phyloP scores from a whole-genome alignment of 306 rosid species.

The barrel medic (Medicago truncatula) region MtrunA17r5.0-ANR NC_053047.1:20762501-20763000 shows the following conservation, averaged over 20 bases:
- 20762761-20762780: slow-evolving; percentile 57
- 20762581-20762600: slow-evolving; percentile 71
- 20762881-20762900: slow-evolving; percentile 48
- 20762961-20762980: slow-evolving; percentile 45
- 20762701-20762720: slow-evolving; percentile 51
- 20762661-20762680: slow-evolving; percentile 70
- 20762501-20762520: slow-evolving; percentile 54
- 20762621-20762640: slow-evolving; percentile 47
- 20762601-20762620: slow-evolving; percentile 52
- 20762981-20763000: slow-evolving; percentile 40
- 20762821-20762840: slow-evolving; percentile 50
- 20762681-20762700: slow-evolving; percentile 42
- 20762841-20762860: slow-evolving; percentile 39
- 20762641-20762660: slow-evolving; percentile 57
- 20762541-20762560: slow-evolving; percentile 60
- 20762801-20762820: slow-evolving; percentile 52
- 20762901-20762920: slow-evolving; percentile 43
- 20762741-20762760: slow-evolving; percentile 50
- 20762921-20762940: slow-evolving; percentile 48
- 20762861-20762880: slow-evolving; percentile 50
- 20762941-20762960: slow-evolving; percentile 48
- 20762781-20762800: slow-evolving; percentile 43
- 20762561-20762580: slow-evolving; percentile 75
- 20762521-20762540: slow-evolving; percentile 85
- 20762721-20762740: slow-evolving; percentile 55